Evolutionary conservation across 805 yeast species (phyloP), one percentile per base, ranked within the genome.

Genomic region (Cyberlindnera misumaiensis): DNA sequence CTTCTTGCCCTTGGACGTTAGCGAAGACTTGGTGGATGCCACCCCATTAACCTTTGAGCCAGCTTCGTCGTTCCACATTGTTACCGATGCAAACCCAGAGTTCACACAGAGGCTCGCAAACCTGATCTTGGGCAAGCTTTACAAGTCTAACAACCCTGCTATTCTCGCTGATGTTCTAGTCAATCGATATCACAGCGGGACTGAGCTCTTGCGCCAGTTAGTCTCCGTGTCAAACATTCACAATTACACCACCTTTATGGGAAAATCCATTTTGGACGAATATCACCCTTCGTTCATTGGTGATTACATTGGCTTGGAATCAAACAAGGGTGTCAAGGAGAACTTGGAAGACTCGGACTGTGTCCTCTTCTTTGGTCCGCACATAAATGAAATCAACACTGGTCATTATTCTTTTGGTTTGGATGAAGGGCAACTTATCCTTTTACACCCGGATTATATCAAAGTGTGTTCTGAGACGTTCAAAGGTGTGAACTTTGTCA

Each of bases 191-290:
- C 70, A 71, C 12, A 63, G 67, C 24, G 69, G 69, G 14, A 48
- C 56, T 2, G 47, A 61, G 17, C 44, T 65, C 14, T 63, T 82
- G 37, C 68, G 73, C 43, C 50, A 66, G 17, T 64, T 89, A 30
- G 73, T 78, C 12, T 30, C 54, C 7, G 22, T 25, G 14, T 53
- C 72, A 13, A 55, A 65, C 29, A 70, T 74, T 53, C 80, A 75
- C 57, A 75, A 68, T 48, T 83, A 60, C 58, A 65, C 78, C 8
- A 74, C 88, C 1, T 67, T 72, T 36, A 75, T 74, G 73, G 94
- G 88, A 12, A 82, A 87, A 58, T 79, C 85, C 8, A 60, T 76
- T 17, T 60, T 88, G 30, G 80, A 88, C 60, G 97, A 88, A 62
- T 60, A 75, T n/a, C 64, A 70, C 43, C 64, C 71, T 7, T 66